A percentile compares a stretch with the other conserved stretches of the same genome.
These are phyloP conservation scores for Lichina pygmaea DNA, from an alignment of 495 filamentous ascomycete genomes.

Conservation along the genomic window DNA sequence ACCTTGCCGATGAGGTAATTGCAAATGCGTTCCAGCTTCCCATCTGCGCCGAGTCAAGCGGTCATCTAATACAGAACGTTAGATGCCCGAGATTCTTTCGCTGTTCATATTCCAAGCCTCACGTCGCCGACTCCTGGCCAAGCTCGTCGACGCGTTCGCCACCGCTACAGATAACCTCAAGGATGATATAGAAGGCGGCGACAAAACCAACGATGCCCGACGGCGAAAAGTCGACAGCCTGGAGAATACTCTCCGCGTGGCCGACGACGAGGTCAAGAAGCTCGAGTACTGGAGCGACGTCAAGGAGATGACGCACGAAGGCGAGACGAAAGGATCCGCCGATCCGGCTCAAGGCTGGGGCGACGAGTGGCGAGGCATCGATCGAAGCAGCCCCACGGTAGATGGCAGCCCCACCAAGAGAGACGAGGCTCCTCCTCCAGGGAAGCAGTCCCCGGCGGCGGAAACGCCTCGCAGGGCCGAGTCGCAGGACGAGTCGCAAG, in stretches of 20 bases:
- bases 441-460: too few relatives aligned
- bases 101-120: slow-evolving; percentile 77
- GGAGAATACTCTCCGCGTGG: slow-evolving; percentile 26
- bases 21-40: not conserved
- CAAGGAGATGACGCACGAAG: slow-evolving; percentile 28
- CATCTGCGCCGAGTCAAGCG: not conserved
- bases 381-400: not conserved
- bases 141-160: slow-evolving; percentile 35
- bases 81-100: slow-evolving; percentile 64
- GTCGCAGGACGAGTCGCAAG: too few relatives aligned
- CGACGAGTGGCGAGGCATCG: not conserved
- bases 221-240: slow-evolving; percentile 23
- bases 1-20: slow-evolving; percentile 36
- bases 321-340: slow-evolving; percentile 18
- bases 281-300: slow-evolving; percentile 57
- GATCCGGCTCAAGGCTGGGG: slow-evolving; percentile 1
- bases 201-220: slow-evolving; percentile 4
- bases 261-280: slow-evolving; percentile 36
- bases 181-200: slow-evolving; percentile 5
- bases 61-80: slow-evolving; percentile 3
- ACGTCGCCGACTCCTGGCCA: slow-evolving; percentile 42
- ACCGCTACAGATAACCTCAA: slow-evolving; percentile 13
- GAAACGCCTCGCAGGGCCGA: too few relatives aligned
- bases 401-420: too few relatives aligned
- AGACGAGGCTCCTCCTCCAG: too few relatives aligned